Conservation (phyloP, 2,329 filamentous ascomycete species). For the Phoma sp. region DNA sequence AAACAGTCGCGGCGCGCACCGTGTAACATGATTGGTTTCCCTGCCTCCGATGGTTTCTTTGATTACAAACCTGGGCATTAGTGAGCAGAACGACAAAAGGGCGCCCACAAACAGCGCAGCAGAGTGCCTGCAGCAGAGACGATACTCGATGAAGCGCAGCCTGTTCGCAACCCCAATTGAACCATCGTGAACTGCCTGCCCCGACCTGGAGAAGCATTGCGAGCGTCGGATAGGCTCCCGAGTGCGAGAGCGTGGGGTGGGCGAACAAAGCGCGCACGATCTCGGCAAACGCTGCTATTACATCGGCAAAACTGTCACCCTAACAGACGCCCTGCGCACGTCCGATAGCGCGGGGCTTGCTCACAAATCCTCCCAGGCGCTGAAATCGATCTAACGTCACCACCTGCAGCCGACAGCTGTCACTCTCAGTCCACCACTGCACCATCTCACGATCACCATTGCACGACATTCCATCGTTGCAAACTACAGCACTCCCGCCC, state of each 20-base stretch:
- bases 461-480: constrained; percentile 6
- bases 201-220: constrained; percentile 2
- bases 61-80: constrained; percentile 16
- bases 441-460: neutral
- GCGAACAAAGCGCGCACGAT: constrained; percentile 2
- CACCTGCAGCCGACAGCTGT: constrained; percentile 12
- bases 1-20: neutral
- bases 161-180: neutral
- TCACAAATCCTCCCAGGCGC: constrained; percentile 17
- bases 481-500: neutral
- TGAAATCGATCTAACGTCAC: constrained; percentile 20
- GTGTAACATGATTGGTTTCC: constrained; percentile 13
- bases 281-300: constrained; percentile 18
- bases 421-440: constrained; percentile 6
- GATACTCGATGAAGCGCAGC: constrained; percentile 1
- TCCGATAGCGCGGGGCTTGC: constrained; percentile 20
- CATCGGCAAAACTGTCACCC: constrained; percentile 10
- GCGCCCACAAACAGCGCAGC: too few species aligned
- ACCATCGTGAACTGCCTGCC: constrained; percentile 1
- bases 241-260: constrained; percentile 15
- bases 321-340: constrained; percentile 2
- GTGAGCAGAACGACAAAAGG: constrained; percentile 8
- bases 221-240: constrained; percentile 5
- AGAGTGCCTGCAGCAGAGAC: constrained; percentile 1
- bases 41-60: neutral